Evolutionary conservation across 2,329 filamentous ascomycete genomes (phyloP), one percentile per base, ranked within the genome.

Genomic region (Sarocladiaceae sp.): DNA sequence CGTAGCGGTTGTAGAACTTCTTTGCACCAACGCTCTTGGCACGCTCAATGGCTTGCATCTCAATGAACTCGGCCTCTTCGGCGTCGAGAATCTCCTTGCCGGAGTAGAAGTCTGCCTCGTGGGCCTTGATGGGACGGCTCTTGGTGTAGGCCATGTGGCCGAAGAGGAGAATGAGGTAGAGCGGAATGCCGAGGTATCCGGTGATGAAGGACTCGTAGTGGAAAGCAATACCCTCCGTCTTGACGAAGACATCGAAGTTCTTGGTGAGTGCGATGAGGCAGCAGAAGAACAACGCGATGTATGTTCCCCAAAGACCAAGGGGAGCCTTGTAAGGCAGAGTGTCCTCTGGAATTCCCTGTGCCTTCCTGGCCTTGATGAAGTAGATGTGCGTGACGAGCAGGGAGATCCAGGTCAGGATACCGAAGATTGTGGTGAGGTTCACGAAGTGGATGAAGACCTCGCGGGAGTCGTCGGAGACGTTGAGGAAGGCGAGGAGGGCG

Each of bases 181-280:
- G 67, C 1, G 88, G 88, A 59, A 92, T 90, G 49, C 87, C 88
- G 7, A 87, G 72, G 66, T 91, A 91, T 23, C 85, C 86, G 0
- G 86, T 90, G 66, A 92, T 81, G 69, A 92, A 91, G 61, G 80
- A 84, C 73, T 87, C 84, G 74, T 87, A 87, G 66, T 87, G 81
- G 58, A 88, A 88, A 51, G 75, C 76, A 53, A 66, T 59, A 59
- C 69, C 76, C 3, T 48, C 28, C 74, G 58, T 71, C 62, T 59
- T 65, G 56, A 82, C 74, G 67, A 94, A 94, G 54, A 87, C 84
- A 12, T 48, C 44, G 44, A 48, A 94, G 75, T 90, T 92, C 79
- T 94, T 95, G 63, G 89, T 93, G 50, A 95, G 64, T 2, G 86
- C 80, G 55, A 94, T 87, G 29, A 94, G 64, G 62, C 78, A 76